A percentile compares a stretch with the other conserved stretches of the same genome.
These are phyloP conservation scores for Coemansia sp. DNA, from an alignment of 192 early-diverging fungal genomes.

Conservation along the genomic window DNA sequence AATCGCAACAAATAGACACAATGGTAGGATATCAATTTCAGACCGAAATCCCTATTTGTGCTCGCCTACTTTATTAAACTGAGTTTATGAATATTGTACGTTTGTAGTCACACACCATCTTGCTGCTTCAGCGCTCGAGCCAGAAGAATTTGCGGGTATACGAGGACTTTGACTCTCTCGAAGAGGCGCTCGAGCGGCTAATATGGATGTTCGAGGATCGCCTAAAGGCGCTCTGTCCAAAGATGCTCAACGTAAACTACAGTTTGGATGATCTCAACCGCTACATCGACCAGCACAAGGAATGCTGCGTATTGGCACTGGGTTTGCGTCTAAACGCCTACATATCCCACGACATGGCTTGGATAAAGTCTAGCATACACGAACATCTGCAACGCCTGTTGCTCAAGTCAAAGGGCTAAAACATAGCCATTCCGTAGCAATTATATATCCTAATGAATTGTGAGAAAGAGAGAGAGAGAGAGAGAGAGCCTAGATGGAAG, in stretches of 20 bases:
- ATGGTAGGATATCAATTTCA: neutral
- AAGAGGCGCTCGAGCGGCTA: slow-evolving; percentile 30
- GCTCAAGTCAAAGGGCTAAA: neutral
- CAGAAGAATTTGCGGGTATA: slow-evolving; percentile 19
- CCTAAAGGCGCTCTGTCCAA: slow-evolving; percentile 32
- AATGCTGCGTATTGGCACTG: slow-evolving; percentile 20
- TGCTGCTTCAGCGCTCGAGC: slow-evolving; percentile 25
- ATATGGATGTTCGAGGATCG: slow-evolving; percentile 37
- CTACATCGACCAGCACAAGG: slow-evolving; percentile 40
- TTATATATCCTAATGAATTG: neutral
- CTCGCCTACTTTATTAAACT: neutral
- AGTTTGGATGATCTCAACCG: slow-evolving; percentile 37
- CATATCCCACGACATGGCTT: neutral
- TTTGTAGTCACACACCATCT: slow-evolving; percentile 22
- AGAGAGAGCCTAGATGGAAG: slow-evolving; percentile 54
- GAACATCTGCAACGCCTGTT: slow-evolving; percentile 2
- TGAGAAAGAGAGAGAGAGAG: neutral
- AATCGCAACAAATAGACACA: neutral
- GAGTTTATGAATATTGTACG: neutral
- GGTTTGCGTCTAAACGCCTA: slow-evolving; percentile 12
- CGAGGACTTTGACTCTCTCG: slow-evolving; percentile 19
- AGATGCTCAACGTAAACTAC: slow-evolving; percentile 28
- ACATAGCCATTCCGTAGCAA: neutral
- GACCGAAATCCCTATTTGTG: too few relatives aligned
- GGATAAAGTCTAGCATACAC: slow-evolving; percentile 22